Evolutionary conservation across 192 early-diverging fungal genomes (phyloP).

Genomic region (Phycomyces blakesleeanus): DNA sequence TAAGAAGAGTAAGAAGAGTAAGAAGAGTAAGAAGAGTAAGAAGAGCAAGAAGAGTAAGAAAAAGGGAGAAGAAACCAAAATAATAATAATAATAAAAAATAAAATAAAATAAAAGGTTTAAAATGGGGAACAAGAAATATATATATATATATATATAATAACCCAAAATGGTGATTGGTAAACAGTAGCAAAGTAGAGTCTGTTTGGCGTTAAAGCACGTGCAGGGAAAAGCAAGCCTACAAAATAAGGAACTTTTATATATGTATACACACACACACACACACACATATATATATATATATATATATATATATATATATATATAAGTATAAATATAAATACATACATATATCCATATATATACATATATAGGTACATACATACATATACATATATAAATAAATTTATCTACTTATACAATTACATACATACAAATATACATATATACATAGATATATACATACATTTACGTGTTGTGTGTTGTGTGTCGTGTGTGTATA

Average conservation of each 20-base stretch:
- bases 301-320: no score
- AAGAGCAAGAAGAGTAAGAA: constrained; percentile 3
- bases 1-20: constrained; percentile 7
- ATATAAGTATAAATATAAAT: no score
- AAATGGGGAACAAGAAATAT: constrained; percentile 1
- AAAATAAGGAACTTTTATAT: no score
- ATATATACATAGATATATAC: background rate
- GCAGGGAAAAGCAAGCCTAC: background rate
- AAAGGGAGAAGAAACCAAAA: constrained; percentile 10
- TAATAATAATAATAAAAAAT: constrained; percentile 6
- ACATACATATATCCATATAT: no score
- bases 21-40: background rate
- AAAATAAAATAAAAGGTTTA: constrained; percentile 1
- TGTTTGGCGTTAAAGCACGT: constrained; percentile 4
- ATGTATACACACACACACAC: no score
- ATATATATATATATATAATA: constrained; percentile 3
- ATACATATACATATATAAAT: no score
- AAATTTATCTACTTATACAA: no score
- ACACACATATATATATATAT: no score
- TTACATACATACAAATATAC: constrained; percentile 1
- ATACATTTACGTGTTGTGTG: no score
- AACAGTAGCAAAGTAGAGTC: constrained; percentile 4
- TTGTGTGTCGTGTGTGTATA: no score
- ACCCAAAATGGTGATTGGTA: constrained; percentile 7
- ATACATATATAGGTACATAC: no score